These are phyloP conservation scores for Fonsecaea pedrosoi DNA, from an alignment of 2,329 filamentous ascomycete genomes.

Conservation along the genomic window DNA sequence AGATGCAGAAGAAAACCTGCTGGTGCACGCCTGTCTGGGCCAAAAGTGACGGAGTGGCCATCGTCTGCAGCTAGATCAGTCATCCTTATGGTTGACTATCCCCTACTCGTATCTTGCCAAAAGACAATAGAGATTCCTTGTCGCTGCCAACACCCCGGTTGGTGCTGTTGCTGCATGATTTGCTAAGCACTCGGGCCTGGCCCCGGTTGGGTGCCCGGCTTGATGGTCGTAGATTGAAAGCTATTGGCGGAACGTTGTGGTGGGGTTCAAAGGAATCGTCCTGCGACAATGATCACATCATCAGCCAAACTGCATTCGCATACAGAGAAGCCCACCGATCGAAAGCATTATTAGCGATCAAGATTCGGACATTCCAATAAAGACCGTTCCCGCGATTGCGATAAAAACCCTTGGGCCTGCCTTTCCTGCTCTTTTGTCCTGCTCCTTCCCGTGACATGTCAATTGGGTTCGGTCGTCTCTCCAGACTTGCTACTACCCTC, in stretches of 20 bases:
- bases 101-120: not conserved
- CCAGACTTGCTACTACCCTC: conserved; percentile 26
- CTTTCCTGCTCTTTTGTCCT: conserved; percentile 13
- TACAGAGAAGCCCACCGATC: not conserved
- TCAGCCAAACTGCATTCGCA: conserved; percentile 10
- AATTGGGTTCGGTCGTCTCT: conserved; percentile 27
- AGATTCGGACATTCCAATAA: not conserved
- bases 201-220: not conserved
- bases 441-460: conserved; percentile 35
- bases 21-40: not conserved
- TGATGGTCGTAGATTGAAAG: not conserved
- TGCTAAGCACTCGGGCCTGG: conserved; percentile 20
- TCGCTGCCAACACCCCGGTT: not conserved
- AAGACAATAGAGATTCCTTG: not conserved
- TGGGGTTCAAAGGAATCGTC: conserved; percentile 3
- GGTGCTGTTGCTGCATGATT: conserved; percentile 9
- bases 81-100: not conserved
- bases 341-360: not conserved
- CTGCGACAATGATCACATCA: conserved; percentile 33
- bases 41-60: not conserved
- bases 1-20: not conserved
- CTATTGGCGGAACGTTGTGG: conserved; percentile 29
- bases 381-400: conserved; percentile 6
- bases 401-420: conserved; percentile 14
- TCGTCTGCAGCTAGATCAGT: conserved; percentile 9